Percentiles rank a stretch among this genome's conserved stretches.
These are phyloP conservation scores for Odontarrhena argentea DNA, from an alignment of 345 rosid species.

Conservation along the genomic window DNA sequence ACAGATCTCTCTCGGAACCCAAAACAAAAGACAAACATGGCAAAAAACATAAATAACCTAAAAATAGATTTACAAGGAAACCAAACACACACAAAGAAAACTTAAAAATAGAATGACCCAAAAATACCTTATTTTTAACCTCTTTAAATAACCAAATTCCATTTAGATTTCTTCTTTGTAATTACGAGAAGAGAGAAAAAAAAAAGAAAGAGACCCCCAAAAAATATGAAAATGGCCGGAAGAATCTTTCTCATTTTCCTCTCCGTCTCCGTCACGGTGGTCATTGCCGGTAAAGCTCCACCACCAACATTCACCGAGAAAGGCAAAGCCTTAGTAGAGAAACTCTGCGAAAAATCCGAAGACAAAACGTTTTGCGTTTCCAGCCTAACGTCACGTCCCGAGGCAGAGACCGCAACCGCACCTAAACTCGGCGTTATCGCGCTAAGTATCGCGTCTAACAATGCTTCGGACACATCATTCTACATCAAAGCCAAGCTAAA, in stretches of 20 bases:
- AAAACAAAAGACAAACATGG: conserved; percentile 21
- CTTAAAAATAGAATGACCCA: conserved; percentile 36
- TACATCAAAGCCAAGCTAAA: conserved; percentile 42
- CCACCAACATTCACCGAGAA: conserved; percentile 42
- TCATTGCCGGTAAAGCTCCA: conserved; percentile 36
- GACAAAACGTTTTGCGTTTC: conserved; percentile 53
- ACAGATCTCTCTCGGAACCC: conserved; percentile 11
- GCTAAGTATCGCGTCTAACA: conserved; percentile 46
- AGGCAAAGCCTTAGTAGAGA: conserved; percentile 40
- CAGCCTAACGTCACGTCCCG: conserved; percentile 48
- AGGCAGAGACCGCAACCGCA: conserved; percentile 45
- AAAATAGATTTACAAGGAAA: conserved; percentile 11
- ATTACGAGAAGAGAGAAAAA: conserved; percentile 27
- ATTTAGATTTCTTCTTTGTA: neutral
- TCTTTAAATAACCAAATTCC: conserved; percentile 29
- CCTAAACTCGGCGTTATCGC: conserved; percentile 55
- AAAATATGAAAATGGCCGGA: conserved; percentile 37
- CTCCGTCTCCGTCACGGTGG: conserved; percentile 31
- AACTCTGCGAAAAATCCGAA: conserved; percentile 46
- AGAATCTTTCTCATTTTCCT: conserved; percentile 32
- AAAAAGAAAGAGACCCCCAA: neutral
- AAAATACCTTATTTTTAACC: conserved; percentile 6
- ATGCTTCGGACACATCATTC: conserved; percentile 49
- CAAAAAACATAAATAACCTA: conserved; percentile 23
- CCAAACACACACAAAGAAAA: neutral